phyloP scores from a whole-genome alignment of 2,329 filamentous ascomycete species.

The Ascochyta viciae-villosae region DNA sequence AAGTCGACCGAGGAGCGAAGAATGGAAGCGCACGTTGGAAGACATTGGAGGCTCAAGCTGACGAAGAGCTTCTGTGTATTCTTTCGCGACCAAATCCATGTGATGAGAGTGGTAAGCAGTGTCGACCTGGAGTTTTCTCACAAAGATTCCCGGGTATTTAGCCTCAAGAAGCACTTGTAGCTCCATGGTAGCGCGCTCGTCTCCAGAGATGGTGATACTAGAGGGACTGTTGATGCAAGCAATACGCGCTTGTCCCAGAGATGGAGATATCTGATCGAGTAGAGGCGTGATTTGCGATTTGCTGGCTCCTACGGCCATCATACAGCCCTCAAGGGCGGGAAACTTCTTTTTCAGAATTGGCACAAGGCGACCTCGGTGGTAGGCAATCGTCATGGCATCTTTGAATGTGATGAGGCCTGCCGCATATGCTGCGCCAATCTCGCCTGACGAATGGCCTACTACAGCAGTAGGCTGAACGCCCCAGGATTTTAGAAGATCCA shows the following conservation, averaged over 20 bases:
- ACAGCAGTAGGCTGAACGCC: slow-evolving; percentile 31
- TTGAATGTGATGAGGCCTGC: slow-evolving; percentile 30
- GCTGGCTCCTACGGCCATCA: slow-evolving; percentile 34
- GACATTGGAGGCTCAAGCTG: slow-evolving; percentile 27
- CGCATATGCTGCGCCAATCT: slow-evolving; percentile 42
- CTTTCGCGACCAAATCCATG: slow-evolving; percentile 31
- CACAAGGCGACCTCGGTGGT: slow-evolving; percentile 33
- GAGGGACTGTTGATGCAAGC: slow-evolving; percentile 51
- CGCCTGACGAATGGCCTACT: slow-evolving; percentile 40
- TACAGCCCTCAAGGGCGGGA: slow-evolving; percentile 26
- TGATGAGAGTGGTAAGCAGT: slow-evolving; percentile 54
- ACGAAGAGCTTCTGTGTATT: slow-evolving; percentile 35
- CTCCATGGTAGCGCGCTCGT: slow-evolving; percentile 48
- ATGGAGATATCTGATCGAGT: slow-evolving; percentile 17
- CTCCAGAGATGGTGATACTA: slow-evolving; percentile 57
- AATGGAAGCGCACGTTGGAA: slow-evolving; percentile 24
- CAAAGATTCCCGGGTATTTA: slow-evolving; percentile 46
- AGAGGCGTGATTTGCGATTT: slow-evolving; percentile 22
- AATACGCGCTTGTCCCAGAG: slow-evolving; percentile 20
- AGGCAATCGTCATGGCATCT: slow-evolving; percentile 34
- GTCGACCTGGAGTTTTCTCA: slow-evolving; percentile 51
- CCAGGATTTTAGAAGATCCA: slow-evolving; percentile 37
- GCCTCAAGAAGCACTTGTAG: slow-evolving; percentile 46
- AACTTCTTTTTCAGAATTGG: slow-evolving; percentile 27
- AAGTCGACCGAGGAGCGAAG: slow-evolving; percentile 25